phyloP scores from a whole-genome alignment of 129 eudicot genomes.

The Flaveria bidentis region DNA sequence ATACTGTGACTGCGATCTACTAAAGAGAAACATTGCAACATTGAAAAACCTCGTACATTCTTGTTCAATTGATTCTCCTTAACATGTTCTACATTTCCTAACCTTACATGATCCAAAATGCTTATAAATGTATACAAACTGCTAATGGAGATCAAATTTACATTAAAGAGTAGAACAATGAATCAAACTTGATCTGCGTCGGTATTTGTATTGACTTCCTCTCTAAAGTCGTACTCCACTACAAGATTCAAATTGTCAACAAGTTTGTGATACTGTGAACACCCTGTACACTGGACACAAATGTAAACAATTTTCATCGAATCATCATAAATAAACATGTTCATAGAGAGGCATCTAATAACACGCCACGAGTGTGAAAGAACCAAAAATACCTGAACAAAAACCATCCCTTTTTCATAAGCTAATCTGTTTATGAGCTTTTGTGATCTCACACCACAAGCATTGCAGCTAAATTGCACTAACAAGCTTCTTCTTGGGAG shows the following conservation, averaged over 20 bases:
- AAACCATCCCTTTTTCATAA: conserved; percentile 88
- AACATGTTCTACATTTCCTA: background rate
- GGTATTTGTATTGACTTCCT: conserved; percentile 39
- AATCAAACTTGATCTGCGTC: conserved; percentile 38
- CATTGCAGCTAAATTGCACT: conserved; percentile 76
- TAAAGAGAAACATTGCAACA: too few species aligned
- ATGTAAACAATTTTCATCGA: background rate
- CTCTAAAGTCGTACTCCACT: conserved; percentile 74
- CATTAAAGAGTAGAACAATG: background rate
- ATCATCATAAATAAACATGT: background rate
- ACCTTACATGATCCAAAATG: background rate
- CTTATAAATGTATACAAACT: background rate
- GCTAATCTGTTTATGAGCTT: conserved; percentile 84
- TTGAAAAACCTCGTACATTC: too few species aligned
- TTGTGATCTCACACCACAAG: conserved; percentile 79
- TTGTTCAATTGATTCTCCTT: background rate
- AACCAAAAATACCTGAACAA: conserved; percentile 64
- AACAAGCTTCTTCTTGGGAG: conserved; percentile 92
- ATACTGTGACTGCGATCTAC: too few species aligned
- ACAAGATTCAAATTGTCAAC: conserved; percentile 91
- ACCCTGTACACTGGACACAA: conserved; percentile 71
- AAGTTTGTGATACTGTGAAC: conserved; percentile 73
- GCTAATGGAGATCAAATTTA: background rate
- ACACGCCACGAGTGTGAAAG: background rate
- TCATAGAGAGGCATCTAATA: background rate